These are phyloP conservation scores for Yamadazyma oceani DNA, from an alignment of 1,139 yeast species.

Conservation along the genomic window DNA sequence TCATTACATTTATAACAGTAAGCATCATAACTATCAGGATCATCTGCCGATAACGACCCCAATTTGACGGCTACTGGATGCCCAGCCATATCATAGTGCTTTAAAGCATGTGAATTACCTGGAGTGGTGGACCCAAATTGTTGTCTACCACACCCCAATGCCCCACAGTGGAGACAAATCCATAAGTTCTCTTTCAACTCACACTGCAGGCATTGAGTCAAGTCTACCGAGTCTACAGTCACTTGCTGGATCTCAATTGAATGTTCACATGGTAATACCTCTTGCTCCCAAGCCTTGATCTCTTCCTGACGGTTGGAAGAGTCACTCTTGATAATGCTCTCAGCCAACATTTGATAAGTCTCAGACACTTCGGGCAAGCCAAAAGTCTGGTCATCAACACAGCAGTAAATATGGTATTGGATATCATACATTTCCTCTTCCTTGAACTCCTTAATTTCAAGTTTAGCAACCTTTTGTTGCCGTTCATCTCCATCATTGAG, in stretches of 20 bases:
- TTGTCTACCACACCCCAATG: constrained; percentile 85
- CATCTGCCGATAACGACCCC: constrained; percentile 77
- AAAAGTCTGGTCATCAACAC: constrained; percentile 23
- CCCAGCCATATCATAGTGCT: constrained; percentile 54
- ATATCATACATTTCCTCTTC: constrained; percentile 72
- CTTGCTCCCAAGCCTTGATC: constrained; percentile 89
- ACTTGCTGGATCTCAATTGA: constrained; percentile 52
- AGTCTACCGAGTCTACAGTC: constrained; percentile 24
- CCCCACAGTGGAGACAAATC: constrained; percentile 91
- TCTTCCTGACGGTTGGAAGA: constrained; percentile 71
- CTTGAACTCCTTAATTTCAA: constrained; percentile 68
- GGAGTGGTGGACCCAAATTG: constrained; percentile 87
- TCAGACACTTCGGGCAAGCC: constrained; percentile 23
- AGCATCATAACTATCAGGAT: constrained; percentile 59
- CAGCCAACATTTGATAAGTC: constrained; percentile 32
- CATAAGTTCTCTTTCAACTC: constrained; percentile 70
- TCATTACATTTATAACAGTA: constrained; percentile 90
- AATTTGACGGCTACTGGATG: constrained; percentile 88
- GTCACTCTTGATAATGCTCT: constrained; percentile 57
- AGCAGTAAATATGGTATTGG: constrained; percentile 44
- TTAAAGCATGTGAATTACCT: constrained; percentile 88
- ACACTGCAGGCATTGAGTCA: constrained; percentile 60
- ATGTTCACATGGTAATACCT: constrained; percentile 78
- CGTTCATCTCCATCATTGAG: constrained; percentile 30
- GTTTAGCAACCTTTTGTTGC: constrained; percentile 59